phyloP scores from a whole-genome alignment of 2,329 filamentous ascomycete species.

The Lachnellula subtilissima region DNA sequence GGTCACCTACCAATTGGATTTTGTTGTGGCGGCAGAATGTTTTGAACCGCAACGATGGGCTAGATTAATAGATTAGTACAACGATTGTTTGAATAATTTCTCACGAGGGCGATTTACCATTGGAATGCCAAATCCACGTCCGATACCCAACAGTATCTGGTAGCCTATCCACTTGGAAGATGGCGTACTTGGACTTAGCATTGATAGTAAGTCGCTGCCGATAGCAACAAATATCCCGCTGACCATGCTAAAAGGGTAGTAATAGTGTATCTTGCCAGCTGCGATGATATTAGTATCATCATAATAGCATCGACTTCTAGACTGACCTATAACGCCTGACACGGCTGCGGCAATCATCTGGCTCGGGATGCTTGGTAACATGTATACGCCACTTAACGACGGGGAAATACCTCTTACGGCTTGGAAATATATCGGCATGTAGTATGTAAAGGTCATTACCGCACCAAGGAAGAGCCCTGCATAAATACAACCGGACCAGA shows the following conservation, averaged over 20 bases:
- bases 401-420: constrained; percentile 22
- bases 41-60: constrained; percentile 32
- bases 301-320: background rate
- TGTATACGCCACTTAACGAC: constrained; percentile 23
- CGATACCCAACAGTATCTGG: constrained; percentile 14
- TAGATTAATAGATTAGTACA: constrained; percentile 1
- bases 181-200: constrained; percentile 16
- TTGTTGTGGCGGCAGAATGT: constrained; percentile 23
- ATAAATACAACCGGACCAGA: constrained; percentile 13
- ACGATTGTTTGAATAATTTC: background rate
- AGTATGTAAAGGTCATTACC: constrained; percentile 9
- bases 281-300: background rate
- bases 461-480: constrained; percentile 3
- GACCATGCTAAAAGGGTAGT: constrained; percentile 28
- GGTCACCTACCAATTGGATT: constrained; percentile 28
- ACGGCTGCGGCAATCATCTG: constrained; percentile 12
- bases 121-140: constrained; percentile 10
- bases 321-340: constrained; percentile 12
- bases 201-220: constrained; percentile 30
- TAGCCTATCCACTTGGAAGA: constrained; percentile 14
- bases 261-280: constrained; percentile 25
- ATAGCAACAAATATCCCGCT: constrained; percentile 27
- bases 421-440: constrained; percentile 31
- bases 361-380: constrained; percentile 20
- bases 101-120: constrained; percentile 8